These are phyloP conservation scores for Zasmidium cellare DNA, from an alignment of 2,329 filamentous ascomycete genomes.

Conservation along the genomic window DNA sequence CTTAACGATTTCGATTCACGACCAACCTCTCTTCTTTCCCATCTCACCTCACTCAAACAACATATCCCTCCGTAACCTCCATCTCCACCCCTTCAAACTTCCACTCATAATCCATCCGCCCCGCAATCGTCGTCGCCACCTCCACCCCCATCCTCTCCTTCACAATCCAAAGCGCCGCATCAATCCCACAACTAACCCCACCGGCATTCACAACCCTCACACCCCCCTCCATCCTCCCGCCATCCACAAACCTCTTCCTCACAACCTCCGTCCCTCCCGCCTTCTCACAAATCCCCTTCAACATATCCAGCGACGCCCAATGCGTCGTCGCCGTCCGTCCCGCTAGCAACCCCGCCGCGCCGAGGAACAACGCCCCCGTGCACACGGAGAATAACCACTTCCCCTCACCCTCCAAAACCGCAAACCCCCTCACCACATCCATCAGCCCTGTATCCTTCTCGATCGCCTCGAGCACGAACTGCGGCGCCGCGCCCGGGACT, in stretches of 20 bases:
- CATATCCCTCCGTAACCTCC: slow-evolving; percentile 9
- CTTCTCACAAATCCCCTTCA: slow-evolving; percentile 7
- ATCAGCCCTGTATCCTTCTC: slow-evolving; percentile 5
- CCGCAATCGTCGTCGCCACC: slow-evolving; percentile 18
- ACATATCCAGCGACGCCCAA: slow-evolving; percentile 3
- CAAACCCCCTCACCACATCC: slow-evolving; percentile 5
- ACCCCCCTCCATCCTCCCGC: slow-evolving; percentile 5
- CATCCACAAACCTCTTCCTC: slow-evolving; percentile 15
- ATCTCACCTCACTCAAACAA: slow-evolving; percentile 1
- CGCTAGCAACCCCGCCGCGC: slow-evolving; percentile 2
- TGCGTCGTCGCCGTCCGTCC: slow-evolving; percentile 16
- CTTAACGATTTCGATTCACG: not conserved
- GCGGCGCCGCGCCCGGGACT: slow-evolving; percentile 6
- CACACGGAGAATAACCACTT: slow-evolving; percentile 14
- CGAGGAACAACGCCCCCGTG: slow-evolving; percentile 14
- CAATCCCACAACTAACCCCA: slow-evolving; percentile 19
- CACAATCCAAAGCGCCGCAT: slow-evolving; percentile 16
- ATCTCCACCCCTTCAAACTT: slow-evolving; percentile 10
- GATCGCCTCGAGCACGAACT: slow-evolving; percentile 7
- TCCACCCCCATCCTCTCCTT: slow-evolving; percentile 8
- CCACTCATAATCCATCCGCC: slow-evolving; percentile 20
- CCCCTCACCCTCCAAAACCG: not conserved
- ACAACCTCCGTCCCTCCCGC: slow-evolving; percentile 6
- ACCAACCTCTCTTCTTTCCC: no score
- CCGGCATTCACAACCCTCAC: slow-evolving; percentile 13